phyloP scores from a whole-genome alignment of 352 stramenopile species.

The Phytophthora rubi region DNA sequence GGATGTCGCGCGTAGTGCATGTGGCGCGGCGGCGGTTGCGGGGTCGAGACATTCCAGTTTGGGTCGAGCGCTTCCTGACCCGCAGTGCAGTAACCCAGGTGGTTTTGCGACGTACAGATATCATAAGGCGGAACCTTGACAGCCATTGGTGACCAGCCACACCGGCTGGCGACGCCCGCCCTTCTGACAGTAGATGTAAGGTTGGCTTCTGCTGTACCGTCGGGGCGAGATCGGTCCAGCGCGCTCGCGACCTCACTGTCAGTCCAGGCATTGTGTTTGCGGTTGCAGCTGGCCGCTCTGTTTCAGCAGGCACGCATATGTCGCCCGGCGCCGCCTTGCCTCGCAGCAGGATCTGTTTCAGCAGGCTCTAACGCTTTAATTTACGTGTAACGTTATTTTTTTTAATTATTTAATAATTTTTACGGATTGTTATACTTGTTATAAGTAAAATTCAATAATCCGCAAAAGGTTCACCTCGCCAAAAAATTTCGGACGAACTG shows the following conservation, averaged over 20 bases:
- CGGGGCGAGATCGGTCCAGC: constrained; percentile 4
- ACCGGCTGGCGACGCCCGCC: neutral
- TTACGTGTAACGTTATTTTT: no score
- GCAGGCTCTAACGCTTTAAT: neutral
- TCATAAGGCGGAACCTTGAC: neutral
- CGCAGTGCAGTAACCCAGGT: constrained; percentile 2
- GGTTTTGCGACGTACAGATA: constrained; percentile 11
- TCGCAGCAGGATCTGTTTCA: neutral
- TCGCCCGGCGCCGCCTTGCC: neutral
- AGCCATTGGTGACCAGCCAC: neutral
- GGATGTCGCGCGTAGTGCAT: neutral
- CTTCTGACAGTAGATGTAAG: neutral
- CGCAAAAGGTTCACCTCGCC: no score
- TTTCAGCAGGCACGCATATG: neutral
- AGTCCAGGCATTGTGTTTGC: neutral
- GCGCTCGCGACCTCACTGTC: neutral
- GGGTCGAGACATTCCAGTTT: neutral
- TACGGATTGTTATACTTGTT: no score
- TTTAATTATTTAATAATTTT: no score
- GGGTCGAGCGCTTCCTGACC: constrained; percentile 1
- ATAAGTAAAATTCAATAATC: neutral
- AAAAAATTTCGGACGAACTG: neutral
- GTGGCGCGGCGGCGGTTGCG: neutral
- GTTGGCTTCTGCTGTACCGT: no score
- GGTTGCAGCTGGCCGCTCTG: neutral